Evolutionary conservation across 768 basidiomycete genomes (phyloP), one percentile per base, ranked within the genome.

Genomic region (Cystobasidium tubakii): DNA sequence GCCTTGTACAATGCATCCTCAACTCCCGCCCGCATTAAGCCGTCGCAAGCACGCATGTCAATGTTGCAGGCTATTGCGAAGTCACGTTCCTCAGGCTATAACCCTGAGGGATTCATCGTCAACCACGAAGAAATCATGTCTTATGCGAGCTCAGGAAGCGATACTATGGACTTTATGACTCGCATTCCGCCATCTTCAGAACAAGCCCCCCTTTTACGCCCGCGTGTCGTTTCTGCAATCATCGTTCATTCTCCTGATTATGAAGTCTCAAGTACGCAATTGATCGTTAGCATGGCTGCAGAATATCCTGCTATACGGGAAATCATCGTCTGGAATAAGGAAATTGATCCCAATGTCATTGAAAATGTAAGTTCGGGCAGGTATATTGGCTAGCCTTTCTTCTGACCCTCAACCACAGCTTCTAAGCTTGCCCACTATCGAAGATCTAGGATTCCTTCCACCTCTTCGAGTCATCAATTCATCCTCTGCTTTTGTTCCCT

Each of bases 261-360:
- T 31, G 23, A 29, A 4, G 12, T 67, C 13, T 29, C 44, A 39
- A 67, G 39, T 33, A 67, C 66, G 42, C 57, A 77, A 23, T 55
- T 78, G 12, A 73, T 77, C n/a, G 15, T 76, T 6, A 55, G 53
- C 36, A 70, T 75, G 36, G 46, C 76, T n/a, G 36, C 73, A 1
- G n/a, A 27, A 60, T 77, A 75, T 50, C 77, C 77, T 0, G 77
- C 73, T 55, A 50, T 78, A n/a, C 70, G 75, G 15, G 77, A 78
- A 67, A 70, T 77, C 39, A 75, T 78, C 62, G 54, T 77, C n/a
- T 78, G 77, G 77, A 78, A 78, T 62, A 75, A 78, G 39, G 31
- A 39, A 3, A 70, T 60, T 0, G 66, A 72, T n/a, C 57, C 27
- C 9, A 39, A 19, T 23, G 23, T 62, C n/a, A 17, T 10, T n/a